Evolutionary conservation across 768 basidiomycete species (phyloP), one percentile per base, ranked within the genome.

Genomic region (Goffeauzyma gilvescens): DNA sequence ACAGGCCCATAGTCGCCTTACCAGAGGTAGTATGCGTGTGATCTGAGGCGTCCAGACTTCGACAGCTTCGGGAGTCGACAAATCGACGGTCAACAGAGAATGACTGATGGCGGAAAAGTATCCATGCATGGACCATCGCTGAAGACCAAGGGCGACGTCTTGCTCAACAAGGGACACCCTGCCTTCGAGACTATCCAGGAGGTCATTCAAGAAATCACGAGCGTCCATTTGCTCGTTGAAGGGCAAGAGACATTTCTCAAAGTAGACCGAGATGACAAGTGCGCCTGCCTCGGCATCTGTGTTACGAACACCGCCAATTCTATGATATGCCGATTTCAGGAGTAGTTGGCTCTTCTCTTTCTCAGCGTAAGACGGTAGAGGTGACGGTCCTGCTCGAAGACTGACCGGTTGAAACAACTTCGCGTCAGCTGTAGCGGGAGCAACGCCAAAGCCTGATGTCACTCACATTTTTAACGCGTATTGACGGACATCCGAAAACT

Each of bases 281-380:
- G 50, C 53, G 7, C 59, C 62, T 7, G 62, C 62, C 41, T 63
- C 62, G 13, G 58, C 59, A 42, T 63, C 55, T 7, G 57, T 57
- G 38, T 55, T 55, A 13, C 62, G 52, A 1, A 57, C 55, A 10
- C 56, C 53, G 18, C 50, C 45, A 33, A 61, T 37, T 5, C 53
- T 48, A 1, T n/a, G n/a, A 18, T 54, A 45, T 0, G 59, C 56
- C 2, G 52, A 52, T 4, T 34, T 17, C 1, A 59, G 44, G 7
- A 61, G 43, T 12, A 38, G 22, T n/a, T 50, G 42, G 4, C 42
- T 21, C n/a, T 41, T 21, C 2, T 44, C 45, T 10, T 47, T 36
- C 5, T 44, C 35, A 2, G 50, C 46, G 27, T 56, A 58, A 2
- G 55, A 54, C 24, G 58, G 55, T 13, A 63, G 49, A 21, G 53